These are phyloP conservation scores for Cocos nucifera DNA, from an alignment of 176 grass and related monocot species.

Conservation along the genomic window DNA sequence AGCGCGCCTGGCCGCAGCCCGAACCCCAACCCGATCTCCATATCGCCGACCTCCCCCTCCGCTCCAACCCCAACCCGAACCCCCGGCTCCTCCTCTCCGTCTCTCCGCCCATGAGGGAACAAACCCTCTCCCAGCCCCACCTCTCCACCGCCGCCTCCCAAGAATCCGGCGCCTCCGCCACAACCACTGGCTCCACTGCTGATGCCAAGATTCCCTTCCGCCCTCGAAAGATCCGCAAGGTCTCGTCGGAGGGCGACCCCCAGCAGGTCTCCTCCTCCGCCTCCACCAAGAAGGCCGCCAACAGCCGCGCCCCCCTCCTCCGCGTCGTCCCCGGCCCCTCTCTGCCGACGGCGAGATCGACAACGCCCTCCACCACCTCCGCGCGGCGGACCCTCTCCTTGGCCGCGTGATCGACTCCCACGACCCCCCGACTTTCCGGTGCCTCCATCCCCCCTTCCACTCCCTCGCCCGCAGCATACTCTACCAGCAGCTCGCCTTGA, in stretches of 20 bases:
- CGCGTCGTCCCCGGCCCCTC: constrained; percentile 11
- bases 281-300: neutral
- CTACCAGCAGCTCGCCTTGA: constrained; percentile 47
- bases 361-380: constrained; percentile 29
- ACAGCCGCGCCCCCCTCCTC: constrained; percentile 11
- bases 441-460: constrained; percentile 41
- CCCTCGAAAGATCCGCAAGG: constrained; percentile 32
- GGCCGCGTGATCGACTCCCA: constrained; percentile 32
- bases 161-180: neutral
- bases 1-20: no score
- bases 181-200: neutral
- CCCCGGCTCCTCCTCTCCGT: neutral
- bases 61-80: neutral
- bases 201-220: constrained; percentile 27
- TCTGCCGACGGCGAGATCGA: constrained; percentile 12
- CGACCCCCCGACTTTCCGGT: constrained; percentile 27
- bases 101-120: neutral
- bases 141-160: neutral
- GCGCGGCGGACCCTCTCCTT: constrained; percentile 28
- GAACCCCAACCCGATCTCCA: no score
- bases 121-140: neutral
- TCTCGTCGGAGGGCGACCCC: neutral
- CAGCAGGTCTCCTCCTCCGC: constrained; percentile 7
- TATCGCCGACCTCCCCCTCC: no score
- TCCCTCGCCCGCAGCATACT: constrained; percentile 52